Base-by-base conservation (phyloP, 2,329 filamentous ascomycete genomes). In the Zymoseptoria tritici region DNA sequence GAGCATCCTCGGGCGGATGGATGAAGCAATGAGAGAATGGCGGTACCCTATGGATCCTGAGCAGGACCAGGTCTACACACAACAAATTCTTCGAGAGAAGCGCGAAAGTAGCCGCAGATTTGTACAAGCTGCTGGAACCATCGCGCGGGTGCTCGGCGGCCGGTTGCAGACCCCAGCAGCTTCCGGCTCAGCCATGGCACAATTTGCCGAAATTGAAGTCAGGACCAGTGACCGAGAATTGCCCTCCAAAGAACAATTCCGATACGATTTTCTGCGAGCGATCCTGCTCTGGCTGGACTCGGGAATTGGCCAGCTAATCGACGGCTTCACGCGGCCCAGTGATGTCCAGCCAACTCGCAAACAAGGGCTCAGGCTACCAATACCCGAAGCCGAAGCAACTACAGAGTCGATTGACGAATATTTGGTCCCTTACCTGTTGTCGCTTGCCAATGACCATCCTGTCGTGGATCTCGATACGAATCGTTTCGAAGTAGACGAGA, bases 211-310 rank as follows among this genome's bases (percentile, higher is more conserved):
- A n/a, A 61, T 72, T 19, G 60, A 70, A 54, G 36, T 64, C 72
- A 77, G 53, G 72, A 75, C 21, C 75, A 82, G 68, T 70, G 79
- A 64, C 67, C 70, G 58, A 56, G 68, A 36, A 20, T 67, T 77
- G 20, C 67, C 75, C 11, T 64, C 66, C 7, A 73, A 77, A 20
- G 78, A 83, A 52, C 79, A 80, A 13, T 87, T 87, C 67, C 78
- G 78, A n/a, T 86, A 85, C 65, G 84, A 87, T 64, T 87, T 87
- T 64, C 66, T 87, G 24, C 85, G 83, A 68, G 83, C 84, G 1
- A 84, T 87, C 51, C 67, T 85, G 2, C 74, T 86, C 1, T 87
- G 84, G 82, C 72, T 87, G 2, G 81, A 84, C 57, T 83, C 82
- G 36, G 85, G 85, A 9, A 74, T 82, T 13, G 75, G 78, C 8